Base-by-base conservation (phyloP, 2,329 filamentous ascomycete genomes). In the Ophiostoma ulmi region DNA sequence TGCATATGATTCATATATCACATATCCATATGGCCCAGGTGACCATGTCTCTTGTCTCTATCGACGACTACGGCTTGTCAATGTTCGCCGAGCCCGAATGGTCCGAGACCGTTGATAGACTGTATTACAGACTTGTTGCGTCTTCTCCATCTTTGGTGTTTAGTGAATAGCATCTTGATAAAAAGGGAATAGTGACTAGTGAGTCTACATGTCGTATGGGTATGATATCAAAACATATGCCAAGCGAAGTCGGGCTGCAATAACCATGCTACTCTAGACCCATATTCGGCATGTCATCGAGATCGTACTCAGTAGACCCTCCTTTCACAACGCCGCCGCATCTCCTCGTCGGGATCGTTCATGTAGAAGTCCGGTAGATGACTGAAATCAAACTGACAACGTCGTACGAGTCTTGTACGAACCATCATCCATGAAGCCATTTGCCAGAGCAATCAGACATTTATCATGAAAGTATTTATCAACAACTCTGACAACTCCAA, bases 81-180 rank as follows among this genome's bases (percentile, higher is more conserved):
- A 26, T 36, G 31, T 39, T 66, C 64, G 64, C 64, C 64, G 64
- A 44, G 64, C 17, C 64, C 64, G 64, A 38, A 22, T 66, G 64
- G 10, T 66, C 64, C 64, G 63, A 64, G 35, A 2, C 20, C 14
- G n/a, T 22, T n/a, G 41, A 44, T 13, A 31, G 31, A 39, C 11
- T 5, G 48, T 55, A 55, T 26, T n/a, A 4, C 20, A 55, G 20
- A 48, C 14, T n/a, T 22, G 26, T 26, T 26, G 26, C 26, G 26
- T 31, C 31, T 31, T 31, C 31, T 31, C 31, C 31, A 31, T 31
- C 31, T 31, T 31, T 31, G 31, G 31, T 2, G 31, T 31, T 31
- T 31, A 31, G 31, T 31, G 31, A 31, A 31, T 31, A 31, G 31
- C 31, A 31, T 31, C 31, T 26, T 35, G 13, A 55, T 20, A 20